Evolutionary conservation across 768 basidiomycete species (phyloP).

Genomic region (Boletus vermiculosoides): DNA sequence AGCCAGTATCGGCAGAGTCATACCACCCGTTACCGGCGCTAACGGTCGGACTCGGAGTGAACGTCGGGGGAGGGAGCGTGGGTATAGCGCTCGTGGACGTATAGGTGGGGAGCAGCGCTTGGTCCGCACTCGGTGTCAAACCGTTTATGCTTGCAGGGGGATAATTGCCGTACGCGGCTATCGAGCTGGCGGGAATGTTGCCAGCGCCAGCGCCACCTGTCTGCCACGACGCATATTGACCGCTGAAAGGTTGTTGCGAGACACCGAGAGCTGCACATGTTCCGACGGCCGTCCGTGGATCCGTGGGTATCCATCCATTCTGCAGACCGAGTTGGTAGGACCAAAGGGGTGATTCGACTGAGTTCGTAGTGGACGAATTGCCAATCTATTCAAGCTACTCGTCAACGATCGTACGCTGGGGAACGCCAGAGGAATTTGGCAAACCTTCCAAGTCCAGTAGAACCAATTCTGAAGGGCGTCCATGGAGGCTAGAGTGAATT

Average conservation of each 20-base stretch:
- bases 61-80: slow-evolving; percentile 56
- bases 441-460: slow-evolving; percentile 79
- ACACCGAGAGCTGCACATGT: slow-evolving; percentile 58
- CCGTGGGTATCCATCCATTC: slow-evolving; percentile 75
- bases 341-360: slow-evolving; percentile 59
- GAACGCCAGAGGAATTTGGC: neutral
- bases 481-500: slow-evolving; percentile 58
- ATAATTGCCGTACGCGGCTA: slow-evolving; percentile 47
- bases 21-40: slow-evolving; percentile 57
- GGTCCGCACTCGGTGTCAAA: slow-evolving; percentile 37
- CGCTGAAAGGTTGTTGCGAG: slow-evolving; percentile 44
- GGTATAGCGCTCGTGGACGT: slow-evolving; percentile 57
- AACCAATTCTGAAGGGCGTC: slow-evolving; percentile 67
- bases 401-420: neutral
- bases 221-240: slow-evolving; percentile 59
- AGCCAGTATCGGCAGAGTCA: slow-evolving; percentile 46
- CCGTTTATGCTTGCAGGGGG: slow-evolving; percentile 52
- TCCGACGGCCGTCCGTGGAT: slow-evolving; percentile 68
- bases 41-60: slow-evolving; percentile 44
- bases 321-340: slow-evolving; percentile 67
- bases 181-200: slow-evolving; percentile 43
- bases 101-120: slow-evolving; percentile 54
- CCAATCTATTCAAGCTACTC: slow-evolving; percentile 45
- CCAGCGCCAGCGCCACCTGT: slow-evolving; percentile 63
- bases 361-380: slow-evolving; percentile 49